Percentiles rank a stretch among this genome's conserved stretches.
Conservation (phyloP, 2,329 filamentous ascomycete genomes). For the Cucurbitaria berberidis region DNA sequence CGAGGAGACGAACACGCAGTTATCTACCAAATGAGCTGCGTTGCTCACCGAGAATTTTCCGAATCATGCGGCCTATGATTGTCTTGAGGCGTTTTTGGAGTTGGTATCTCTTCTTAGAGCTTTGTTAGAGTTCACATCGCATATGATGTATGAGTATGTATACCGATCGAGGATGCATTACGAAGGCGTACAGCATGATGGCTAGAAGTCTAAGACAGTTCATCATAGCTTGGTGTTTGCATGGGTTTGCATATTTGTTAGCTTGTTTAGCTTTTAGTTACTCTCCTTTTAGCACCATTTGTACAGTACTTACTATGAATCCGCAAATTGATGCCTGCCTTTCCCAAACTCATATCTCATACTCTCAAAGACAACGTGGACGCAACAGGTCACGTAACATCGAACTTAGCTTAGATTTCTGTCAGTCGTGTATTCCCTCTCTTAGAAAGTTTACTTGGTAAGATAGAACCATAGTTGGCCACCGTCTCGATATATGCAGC, state of each 20-base stretch:
- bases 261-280: not conserved
- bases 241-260: not conserved
- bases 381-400: too few species aligned
- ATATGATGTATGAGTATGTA: not conserved
- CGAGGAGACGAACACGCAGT: conserved; percentile 22
- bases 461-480: too few species aligned
- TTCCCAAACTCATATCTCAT: too few species aligned
- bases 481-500: too few species aligned
- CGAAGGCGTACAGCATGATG: not conserved
- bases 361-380: too few species aligned
- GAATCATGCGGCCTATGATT: too few species aligned
- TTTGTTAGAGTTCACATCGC: not conserved
- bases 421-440: not conserved
- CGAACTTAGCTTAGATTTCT: too few species aligned
- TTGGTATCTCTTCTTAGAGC: not conserved
- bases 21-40: conserved; percentile 13
- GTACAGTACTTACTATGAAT: not conserved
- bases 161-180: not conserved
- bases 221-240: not conserved
- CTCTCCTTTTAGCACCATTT: not conserved
- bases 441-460: too few species aligned
- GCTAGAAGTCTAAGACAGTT: too few species aligned
- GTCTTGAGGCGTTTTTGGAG: too few species aligned
- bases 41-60: too few species aligned
- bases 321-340: too few species aligned